A percentile compares a stretch with the other conserved stretches of the same genome.
These are phyloP conservation scores for Diaporthe sp. DNA, from an alignment of 2,329 filamentous ascomycete species.

Conservation along the genomic window DNA sequence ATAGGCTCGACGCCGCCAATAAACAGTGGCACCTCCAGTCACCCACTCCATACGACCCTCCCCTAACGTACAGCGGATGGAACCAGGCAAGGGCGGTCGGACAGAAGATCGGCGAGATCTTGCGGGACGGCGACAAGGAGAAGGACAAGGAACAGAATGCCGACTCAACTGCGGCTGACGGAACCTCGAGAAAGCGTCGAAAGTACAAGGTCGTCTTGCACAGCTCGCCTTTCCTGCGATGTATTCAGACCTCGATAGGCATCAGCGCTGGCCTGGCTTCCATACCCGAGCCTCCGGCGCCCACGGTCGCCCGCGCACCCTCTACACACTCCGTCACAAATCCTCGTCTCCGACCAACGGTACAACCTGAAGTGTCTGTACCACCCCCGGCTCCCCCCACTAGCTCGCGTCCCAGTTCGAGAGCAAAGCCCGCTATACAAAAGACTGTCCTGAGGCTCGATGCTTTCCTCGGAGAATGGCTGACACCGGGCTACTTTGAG, in stretches of 20 bases:
- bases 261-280: constrained; percentile 88
- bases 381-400: constrained; percentile 41
- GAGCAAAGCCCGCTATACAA: constrained; percentile 50
- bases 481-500: constrained; percentile 93
- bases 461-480: constrained; percentile 95
- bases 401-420: constrained; percentile 15
- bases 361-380: constrained; percentile 37
- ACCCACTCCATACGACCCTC: constrained; percentile 94
- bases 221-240: constrained; percentile 93
- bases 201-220: constrained; percentile 87
- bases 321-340: constrained; percentile 33
- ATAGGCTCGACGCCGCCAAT: constrained; percentile 93
- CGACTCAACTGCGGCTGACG: constrained; percentile 43
- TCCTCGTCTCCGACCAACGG: constrained; percentile 40
- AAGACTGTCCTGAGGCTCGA: constrained; percentile 83
- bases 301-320: constrained; percentile 39
- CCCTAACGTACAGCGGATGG: constrained; percentile 95
- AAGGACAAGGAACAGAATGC: constrained; percentile 60
- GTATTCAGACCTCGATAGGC: constrained; percentile 90
- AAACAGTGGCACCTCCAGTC: constrained; percentile 95
- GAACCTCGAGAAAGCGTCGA: constrained; percentile 54
- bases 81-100: constrained; percentile 87
- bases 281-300: constrained; percentile 46
- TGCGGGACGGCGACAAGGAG: constrained; percentile 55
- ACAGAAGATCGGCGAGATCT: constrained; percentile 82